phyloP scores from a whole-genome alignment of 345 rosid species.

The Streptanthus diversifolius region DNA sequence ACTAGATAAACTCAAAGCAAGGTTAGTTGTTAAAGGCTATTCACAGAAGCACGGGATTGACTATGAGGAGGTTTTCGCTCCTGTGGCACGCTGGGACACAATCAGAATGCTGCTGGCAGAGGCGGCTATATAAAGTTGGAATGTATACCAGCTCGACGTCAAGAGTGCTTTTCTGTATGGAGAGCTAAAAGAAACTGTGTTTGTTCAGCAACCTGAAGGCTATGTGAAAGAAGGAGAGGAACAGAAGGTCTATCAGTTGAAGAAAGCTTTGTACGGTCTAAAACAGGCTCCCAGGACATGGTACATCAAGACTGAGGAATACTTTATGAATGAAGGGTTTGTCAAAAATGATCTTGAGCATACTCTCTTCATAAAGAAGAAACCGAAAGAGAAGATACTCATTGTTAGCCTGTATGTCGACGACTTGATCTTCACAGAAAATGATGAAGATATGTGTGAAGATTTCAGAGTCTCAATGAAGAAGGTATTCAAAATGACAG shows the following conservation, averaged over 20 bases:
- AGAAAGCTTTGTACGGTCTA: neutral
- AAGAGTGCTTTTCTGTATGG: neutral
- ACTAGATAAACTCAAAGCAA: neutral
- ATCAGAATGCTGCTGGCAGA: neutral
- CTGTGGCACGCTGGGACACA: neutral
- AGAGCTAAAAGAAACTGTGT: too few species aligned
- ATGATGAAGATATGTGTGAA: neutral
- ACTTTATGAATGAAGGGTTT: neutral
- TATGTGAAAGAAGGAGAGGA: neutral
- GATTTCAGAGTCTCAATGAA: neutral
- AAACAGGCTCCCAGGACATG: neutral
- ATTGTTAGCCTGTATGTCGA: neutral
- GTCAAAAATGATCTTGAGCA: neutral
- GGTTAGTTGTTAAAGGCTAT: neutral
- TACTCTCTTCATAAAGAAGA: neutral
- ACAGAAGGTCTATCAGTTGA: neutral
- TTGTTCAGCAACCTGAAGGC: neutral
- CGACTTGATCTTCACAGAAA: neutral
- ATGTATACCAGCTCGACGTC: neutral
- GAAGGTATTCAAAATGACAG: too few species aligned
- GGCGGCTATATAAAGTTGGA: neutral
- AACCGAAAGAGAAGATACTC: neutral
- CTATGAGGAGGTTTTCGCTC: too few species aligned
- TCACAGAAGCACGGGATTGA: neutral
- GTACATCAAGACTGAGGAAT: neutral